Percentiles rank a stretch among this genome's conserved stretches.
Evolutionary conservation across 2,329 filamentous ascomycete species (phyloP).

Genomic region (Cladosporium sp.): DNA sequence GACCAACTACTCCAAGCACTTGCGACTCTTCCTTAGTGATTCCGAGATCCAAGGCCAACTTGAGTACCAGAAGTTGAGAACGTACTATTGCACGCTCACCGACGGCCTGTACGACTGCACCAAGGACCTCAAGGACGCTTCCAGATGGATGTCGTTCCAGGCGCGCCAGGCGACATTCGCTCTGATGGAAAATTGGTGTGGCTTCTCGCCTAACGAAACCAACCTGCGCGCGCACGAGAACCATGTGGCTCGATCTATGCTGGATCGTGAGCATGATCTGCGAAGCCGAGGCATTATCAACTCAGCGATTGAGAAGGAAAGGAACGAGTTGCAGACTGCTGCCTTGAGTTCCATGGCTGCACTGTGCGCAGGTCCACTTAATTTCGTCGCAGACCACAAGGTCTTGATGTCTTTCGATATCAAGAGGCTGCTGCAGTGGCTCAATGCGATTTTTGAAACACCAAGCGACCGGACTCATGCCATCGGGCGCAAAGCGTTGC

Average conservation of each 20-base stretch:
- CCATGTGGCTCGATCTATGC: constrained; percentile 79
- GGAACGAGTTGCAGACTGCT: constrained; percentile 84
- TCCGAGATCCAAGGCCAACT: constrained; percentile 92
- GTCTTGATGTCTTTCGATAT: constrained; percentile 90
- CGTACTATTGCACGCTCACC: constrained; percentile 91
- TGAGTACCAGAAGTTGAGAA: constrained; percentile 87
- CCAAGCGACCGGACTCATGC: constrained; percentile 88
- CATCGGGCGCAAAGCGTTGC: constrained; percentile 83
- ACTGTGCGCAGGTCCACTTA: constrained; percentile 79
- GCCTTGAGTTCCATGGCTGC: constrained; percentile 95
- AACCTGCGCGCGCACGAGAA: constrained; percentile 82
- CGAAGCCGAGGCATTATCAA: constrained; percentile 76
- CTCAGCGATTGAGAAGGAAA: constrained; percentile 95
- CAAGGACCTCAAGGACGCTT: constrained; percentile 78
- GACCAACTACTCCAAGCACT: constrained; percentile 83
- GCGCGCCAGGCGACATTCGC: constrained; percentile 92
- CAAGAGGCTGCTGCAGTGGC: constrained; percentile 88
- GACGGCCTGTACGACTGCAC: constrained; percentile 92
- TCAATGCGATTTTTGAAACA: constrained; percentile 90
- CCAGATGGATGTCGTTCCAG: constrained; percentile 96
- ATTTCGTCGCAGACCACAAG: constrained; percentile 82
- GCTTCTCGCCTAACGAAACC: constrained; percentile 86
- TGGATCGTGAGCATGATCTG: constrained; percentile 72
- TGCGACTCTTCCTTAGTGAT: constrained; percentile 93
- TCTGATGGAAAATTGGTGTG: constrained; percentile 99